Percentiles rank a stretch among this genome's conserved stretches.
Conservation (phyloP, 495 filamentous ascomycete genomes). For the Xylaria venustula region DNA sequence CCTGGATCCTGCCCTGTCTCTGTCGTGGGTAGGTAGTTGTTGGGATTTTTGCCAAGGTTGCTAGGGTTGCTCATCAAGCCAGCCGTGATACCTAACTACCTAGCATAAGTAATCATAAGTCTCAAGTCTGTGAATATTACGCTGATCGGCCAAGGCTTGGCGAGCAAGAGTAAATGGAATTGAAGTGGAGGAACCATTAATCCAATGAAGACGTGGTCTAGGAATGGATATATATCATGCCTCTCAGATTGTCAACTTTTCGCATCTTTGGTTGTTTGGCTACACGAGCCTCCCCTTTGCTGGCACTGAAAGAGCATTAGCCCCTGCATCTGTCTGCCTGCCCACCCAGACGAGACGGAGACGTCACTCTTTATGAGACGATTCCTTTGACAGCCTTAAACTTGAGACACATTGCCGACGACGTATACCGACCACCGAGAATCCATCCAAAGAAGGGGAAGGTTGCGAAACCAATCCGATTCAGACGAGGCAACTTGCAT, state of each 20-base stretch:
- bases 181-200: neutral
- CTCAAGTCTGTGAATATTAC: neutral
- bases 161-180: neutral
- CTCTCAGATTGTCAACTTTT: neutral
- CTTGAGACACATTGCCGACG: neutral
- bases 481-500: neutral
- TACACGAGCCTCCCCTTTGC: neutral
- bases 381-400: neutral
- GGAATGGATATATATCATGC: neutral
- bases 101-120: no score
- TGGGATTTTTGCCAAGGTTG: neutral
- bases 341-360: neutral
- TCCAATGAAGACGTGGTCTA: neutral
- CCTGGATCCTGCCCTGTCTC: neutral
- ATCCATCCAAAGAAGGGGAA: neutral
- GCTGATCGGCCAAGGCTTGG: conserved; percentile 8
- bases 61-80: neutral
- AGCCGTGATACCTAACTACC: neutral
- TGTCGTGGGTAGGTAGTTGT: neutral
- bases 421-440: neutral
- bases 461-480: neutral
- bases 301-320: neutral
- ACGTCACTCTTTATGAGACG: neutral
- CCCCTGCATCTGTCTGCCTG: neutral
- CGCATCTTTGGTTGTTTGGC: neutral